Base-by-base conservation (phyloP, 345 rosid species). In the Sisymbrium irio region DNA sequence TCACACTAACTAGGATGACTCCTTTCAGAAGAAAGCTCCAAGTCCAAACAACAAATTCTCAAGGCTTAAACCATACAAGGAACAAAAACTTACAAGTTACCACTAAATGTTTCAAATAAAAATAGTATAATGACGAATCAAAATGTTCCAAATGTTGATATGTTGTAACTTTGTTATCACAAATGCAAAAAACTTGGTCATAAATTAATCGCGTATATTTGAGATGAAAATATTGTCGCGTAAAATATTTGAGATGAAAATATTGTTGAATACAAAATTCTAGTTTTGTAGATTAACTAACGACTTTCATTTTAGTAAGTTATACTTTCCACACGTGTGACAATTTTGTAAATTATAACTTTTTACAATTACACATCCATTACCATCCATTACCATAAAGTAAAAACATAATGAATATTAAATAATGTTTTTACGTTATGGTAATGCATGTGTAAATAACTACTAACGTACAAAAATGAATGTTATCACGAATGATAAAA, bases 51-150 rank as follows among this genome's bases (percentile, higher is more conserved):
- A 3, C 10, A 28, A 19, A 11, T 12, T 36, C 13, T 30, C 51
- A 62, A 53, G 63, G 30, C 20, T 63, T 63, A 41, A 50, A 72
- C 56, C 77, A 32, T 20, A 20, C 63, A 41, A 28, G 53, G 13
- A 47, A 15, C 36, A 4, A 50, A 45, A 50, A 27, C 53, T 61
- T 37, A 27, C 30, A 71, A 49, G 40, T 46, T 36, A 59, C 51
- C 67, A 36, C 41, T 37, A 22, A 39, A 12, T 8, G 39, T 13
- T 46, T 51, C n/a, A 19, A 5, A 50, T 49, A 61, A 18, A 27
- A 12, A 37, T 3, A 36, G 25, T 7, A 45, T 14, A 42, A 27
- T 39, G 18, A 65, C 57, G 0, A 45, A 15, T 30, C n/a, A n/a
- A n/a, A n/a, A n/a, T n/a, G n/a, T n/a, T n/a, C n/a, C n/a, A n/a